phyloP scores from a whole-genome alignment of 2,329 filamentous ascomycete genomes.

The Aureobasidium sp. region DNA sequence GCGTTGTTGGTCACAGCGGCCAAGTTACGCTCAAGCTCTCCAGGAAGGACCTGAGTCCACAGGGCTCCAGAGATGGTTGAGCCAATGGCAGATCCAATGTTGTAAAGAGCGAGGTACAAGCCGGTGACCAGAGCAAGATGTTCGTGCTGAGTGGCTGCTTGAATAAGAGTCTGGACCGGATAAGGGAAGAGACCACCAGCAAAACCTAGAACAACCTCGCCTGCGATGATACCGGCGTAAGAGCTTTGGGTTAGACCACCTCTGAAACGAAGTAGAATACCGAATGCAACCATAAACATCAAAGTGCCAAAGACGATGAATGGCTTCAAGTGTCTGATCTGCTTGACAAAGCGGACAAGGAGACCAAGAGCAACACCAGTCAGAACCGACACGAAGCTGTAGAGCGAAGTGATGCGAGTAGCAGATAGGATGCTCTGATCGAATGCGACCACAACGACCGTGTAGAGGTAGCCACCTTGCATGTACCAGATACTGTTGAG shows the following conservation, averaged over 20 bases:
- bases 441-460: constrained; percentile 55
- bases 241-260: constrained; percentile 26
- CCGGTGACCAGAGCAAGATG: constrained; percentile 56
- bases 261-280: constrained; percentile 32
- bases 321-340: constrained; percentile 23
- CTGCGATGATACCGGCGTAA: constrained; percentile 41
- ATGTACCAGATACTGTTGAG: constrained; percentile 56
- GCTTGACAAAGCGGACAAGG: constrained; percentile 20
- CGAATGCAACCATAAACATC: constrained; percentile 26
- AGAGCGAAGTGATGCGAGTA: constrained; percentile 54
- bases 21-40: constrained; percentile 34
- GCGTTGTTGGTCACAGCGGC: constrained; percentile 27
- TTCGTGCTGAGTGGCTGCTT: constrained; percentile 34
- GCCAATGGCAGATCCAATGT: constrained; percentile 40
- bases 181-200: constrained; percentile 26
- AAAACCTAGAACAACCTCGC: constrained; percentile 32
- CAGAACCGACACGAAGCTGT: constrained; percentile 52
- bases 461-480: constrained; percentile 59
- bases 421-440: constrained; percentile 51
- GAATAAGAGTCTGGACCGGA: constrained; percentile 29
- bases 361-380: constrained; percentile 45
- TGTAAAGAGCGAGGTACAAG: constrained; percentile 53
- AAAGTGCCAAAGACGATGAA: constrained; percentile 29
- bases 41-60: constrained; percentile 54
- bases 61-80: constrained; percentile 54